phyloP scores from a whole-genome alignment of 2,329 filamentous ascomycete genomes.

The Colletotrichum cereale region DNA sequence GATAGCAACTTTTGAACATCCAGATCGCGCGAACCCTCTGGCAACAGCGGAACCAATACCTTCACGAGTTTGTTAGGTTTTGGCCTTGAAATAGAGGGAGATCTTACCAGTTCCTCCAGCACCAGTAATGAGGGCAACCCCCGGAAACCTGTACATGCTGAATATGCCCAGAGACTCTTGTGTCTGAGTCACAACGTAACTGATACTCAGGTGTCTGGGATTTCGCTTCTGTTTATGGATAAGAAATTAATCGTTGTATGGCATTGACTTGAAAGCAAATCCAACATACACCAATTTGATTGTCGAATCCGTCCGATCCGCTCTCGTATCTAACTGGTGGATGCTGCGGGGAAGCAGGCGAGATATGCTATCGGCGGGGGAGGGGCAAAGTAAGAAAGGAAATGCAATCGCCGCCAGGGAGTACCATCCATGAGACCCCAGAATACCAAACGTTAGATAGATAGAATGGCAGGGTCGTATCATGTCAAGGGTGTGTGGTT shows the following conservation, averaged over 20 bases:
- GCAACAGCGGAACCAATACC: slow-evolving; percentile 69
- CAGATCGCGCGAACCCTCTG: slow-evolving; percentile 61
- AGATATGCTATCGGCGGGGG: slow-evolving; percentile 21
- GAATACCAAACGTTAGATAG: not conserved
- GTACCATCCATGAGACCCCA: not conserved
- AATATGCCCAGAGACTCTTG: not conserved
- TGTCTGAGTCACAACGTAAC: not conserved
- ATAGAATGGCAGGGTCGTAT: slow-evolving; percentile 13
- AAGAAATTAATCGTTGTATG: not conserved
- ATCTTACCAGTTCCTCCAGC: slow-evolving; percentile 59
- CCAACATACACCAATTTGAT: slow-evolving; percentile 10
- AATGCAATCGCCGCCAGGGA: not conserved
- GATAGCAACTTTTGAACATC: slow-evolving; percentile 65
- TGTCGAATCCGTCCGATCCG: not conserved
- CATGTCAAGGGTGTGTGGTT: slow-evolving; percentile 6
- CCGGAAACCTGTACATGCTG: slow-evolving; percentile 51
- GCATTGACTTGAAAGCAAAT: slow-evolving; percentile 3
- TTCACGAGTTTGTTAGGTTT: slow-evolving; percentile 42
- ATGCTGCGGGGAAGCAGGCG: slow-evolving; percentile 32
- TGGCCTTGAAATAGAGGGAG: not conserved
- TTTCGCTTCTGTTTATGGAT: not conserved
- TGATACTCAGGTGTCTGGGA: not conserved
- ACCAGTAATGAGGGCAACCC: slow-evolving; percentile 61
- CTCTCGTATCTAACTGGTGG: slow-evolving; percentile 12
- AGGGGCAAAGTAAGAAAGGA: not conserved